Evolutionary conservation across 2,329 filamentous ascomycete genomes (phyloP).

Genomic region (Grosmannia huntii): DNA sequence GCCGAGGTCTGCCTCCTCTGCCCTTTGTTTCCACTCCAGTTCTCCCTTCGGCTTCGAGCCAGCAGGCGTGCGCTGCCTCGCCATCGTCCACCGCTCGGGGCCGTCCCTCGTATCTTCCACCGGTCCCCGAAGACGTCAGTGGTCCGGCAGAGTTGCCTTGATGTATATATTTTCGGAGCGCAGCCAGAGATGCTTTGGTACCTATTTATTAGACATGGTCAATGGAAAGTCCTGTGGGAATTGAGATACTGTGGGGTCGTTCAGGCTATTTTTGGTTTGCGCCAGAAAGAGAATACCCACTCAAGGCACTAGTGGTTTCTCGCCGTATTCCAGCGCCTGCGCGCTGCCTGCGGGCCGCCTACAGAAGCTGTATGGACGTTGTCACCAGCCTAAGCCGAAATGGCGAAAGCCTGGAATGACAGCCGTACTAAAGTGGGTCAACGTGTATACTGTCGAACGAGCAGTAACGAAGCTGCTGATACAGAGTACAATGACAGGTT

Average conservation of each 20-base stretch:
- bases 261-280: not conserved
- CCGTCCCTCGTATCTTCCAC: not conserved
- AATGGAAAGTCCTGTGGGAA: not conserved
- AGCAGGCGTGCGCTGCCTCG: not conserved
- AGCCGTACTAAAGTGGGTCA: too few species aligned
- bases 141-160: not conserved
- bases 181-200: not conserved
- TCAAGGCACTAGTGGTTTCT: too few species aligned
- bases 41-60: not conserved
- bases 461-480: too few species aligned
- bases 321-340: too few species aligned
- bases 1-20: not conserved
- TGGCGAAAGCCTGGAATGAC: too few species aligned
- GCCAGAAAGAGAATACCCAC: not conserved
- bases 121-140: not conserved
- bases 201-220: not conserved
- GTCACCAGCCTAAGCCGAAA: too few species aligned
- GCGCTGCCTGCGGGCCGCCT: too few species aligned
- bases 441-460: too few species aligned
- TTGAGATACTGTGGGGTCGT: not conserved
- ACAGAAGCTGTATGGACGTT: too few species aligned
- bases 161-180: not conserved
- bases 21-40: not conserved
- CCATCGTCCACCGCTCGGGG: too few species aligned
- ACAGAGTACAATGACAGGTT: too few species aligned